Evolutionary conservation across 768 basidiomycete genomes (phyloP).

Genomic region (Tremella mesenterica): DNA sequence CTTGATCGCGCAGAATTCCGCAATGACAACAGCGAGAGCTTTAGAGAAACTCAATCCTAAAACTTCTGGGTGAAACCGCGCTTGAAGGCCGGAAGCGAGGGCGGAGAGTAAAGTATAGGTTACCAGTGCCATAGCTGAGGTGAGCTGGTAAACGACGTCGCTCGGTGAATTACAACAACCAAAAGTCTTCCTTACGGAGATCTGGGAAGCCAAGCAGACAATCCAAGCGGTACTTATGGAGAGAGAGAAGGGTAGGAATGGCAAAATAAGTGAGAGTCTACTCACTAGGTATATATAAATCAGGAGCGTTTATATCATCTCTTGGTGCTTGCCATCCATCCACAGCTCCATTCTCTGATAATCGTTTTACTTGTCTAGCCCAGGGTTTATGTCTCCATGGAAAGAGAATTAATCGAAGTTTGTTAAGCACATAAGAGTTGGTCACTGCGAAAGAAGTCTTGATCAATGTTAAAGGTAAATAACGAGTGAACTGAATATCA

Average conservation of each 20-base stretch:
- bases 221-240: not conserved
- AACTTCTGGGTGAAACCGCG: slow-evolving; percentile 77
- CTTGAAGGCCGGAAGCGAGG: slow-evolving; percentile 69
- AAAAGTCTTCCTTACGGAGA: slow-evolving; percentile 1
- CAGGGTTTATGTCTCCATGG: slow-evolving; percentile 91
- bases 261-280: slow-evolving; percentile 34
- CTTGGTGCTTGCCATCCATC: slow-evolving; percentile 75
- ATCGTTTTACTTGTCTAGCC: slow-evolving; percentile 60
- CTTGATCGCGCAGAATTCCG: slow-evolving; percentile 84
- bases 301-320: slow-evolving; percentile 91
- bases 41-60: slow-evolving; percentile 79
- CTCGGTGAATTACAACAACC: not conserved
- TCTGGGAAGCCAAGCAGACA: no score
- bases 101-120: slow-evolving; percentile 89
- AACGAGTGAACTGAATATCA: slow-evolving; percentile 59
- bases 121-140: slow-evolving; percentile 91
- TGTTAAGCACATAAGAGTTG: slow-evolving; percentile 86
- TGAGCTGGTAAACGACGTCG: slow-evolving; percentile 13
- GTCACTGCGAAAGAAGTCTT: slow-evolving; percentile 94
- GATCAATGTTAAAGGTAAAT: slow-evolving; percentile 65
- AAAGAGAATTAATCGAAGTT: slow-evolving; percentile 78
- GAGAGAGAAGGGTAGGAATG: not conserved
- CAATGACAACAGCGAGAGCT: slow-evolving; percentile 69
- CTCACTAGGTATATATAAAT: slow-evolving; percentile 88
- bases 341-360: slow-evolving; percentile 50